Evolutionary conservation across 768 basidiomycete species (phyloP).

Genomic region (Galerina marginata): DNA sequence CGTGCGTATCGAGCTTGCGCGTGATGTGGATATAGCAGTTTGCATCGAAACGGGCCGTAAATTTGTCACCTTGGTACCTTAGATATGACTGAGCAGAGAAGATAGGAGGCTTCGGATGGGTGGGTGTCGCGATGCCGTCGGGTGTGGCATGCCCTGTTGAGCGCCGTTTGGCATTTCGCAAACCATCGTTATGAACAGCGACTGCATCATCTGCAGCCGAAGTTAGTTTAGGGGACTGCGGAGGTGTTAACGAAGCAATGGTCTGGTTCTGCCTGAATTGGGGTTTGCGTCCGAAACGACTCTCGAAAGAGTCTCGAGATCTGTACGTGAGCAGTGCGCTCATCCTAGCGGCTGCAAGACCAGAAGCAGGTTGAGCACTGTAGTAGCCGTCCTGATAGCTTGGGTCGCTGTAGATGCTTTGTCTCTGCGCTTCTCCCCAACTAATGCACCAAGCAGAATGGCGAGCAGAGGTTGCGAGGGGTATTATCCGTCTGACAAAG

Average conservation of each 20-base stretch:
- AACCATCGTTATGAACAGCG: slow-evolving; percentile 87
- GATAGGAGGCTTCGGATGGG: slow-evolving; percentile 49
- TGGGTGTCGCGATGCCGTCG: slow-evolving; percentile 17
- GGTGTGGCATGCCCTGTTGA: slow-evolving; percentile 14
- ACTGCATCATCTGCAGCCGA: slow-evolving; percentile 55
- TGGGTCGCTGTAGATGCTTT: slow-evolving; percentile 96
- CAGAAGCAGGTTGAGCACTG: slow-evolving; percentile 73
- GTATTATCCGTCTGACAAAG: slow-evolving; percentile 83
- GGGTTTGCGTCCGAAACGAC: slow-evolving; percentile 85
- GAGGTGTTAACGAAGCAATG: slow-evolving; percentile 46
- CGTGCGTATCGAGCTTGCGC: slow-evolving; percentile 95
- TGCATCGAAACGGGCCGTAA: slow-evolving; percentile 94
- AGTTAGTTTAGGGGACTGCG: slow-evolving; percentile 44
- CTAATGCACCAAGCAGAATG: slow-evolving; percentile 99
- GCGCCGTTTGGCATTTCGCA: slow-evolving; percentile 50
- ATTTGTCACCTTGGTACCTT: slow-evolving; percentile 98
- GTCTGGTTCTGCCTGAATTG: slow-evolving; percentile 42
- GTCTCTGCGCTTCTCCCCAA: slow-evolving; percentile 97
- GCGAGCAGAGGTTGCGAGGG: slow-evolving; percentile 93
- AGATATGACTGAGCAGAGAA: slow-evolving; percentile 97
- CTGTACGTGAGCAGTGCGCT: slow-evolving; percentile 93
- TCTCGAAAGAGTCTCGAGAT: slow-evolving; percentile 92
- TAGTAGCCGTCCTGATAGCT: slow-evolving; percentile 89
- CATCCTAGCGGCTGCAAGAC: slow-evolving; percentile 94
- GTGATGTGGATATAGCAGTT: slow-evolving; percentile 91